phyloP scores from a whole-genome alignment of 345 rosid genomes.

The Brassica napus region DNA sequence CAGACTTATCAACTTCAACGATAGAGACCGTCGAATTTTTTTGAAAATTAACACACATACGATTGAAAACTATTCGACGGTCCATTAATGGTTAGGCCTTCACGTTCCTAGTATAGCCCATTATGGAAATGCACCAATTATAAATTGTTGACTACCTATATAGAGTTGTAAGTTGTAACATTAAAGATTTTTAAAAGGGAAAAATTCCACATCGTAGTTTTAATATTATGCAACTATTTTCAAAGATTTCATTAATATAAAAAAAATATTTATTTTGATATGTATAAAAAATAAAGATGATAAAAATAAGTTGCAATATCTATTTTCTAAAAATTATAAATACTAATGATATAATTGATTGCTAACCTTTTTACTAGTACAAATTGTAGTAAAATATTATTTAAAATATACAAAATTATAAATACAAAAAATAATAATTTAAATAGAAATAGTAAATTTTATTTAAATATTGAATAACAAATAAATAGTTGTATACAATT shows the following conservation, averaged over 20 bases:
- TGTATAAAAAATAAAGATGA: neutral
- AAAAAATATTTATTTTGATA: too few species aligned
- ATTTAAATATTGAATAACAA: too few species aligned
- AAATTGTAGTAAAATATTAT: neutral
- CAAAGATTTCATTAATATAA: neutral
- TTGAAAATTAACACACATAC: neutral
- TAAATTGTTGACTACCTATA: neutral
- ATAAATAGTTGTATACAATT: too few species aligned
- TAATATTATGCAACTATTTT: neutral
- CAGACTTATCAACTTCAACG: conserved; percentile 33
- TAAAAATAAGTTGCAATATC: neutral
- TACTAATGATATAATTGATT: too few species aligned
- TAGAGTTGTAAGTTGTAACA: neutral
- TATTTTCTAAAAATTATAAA: too few species aligned
- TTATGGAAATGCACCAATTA: neutral
- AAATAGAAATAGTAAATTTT: too few species aligned
- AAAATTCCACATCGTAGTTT: neutral
- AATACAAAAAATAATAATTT: too few species aligned
- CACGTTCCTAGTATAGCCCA: neutral
- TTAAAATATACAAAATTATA: too few species aligned
- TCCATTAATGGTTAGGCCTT: conserved; percentile 24
- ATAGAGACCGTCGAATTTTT: conserved; percentile 2
- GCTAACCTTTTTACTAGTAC: neutral
- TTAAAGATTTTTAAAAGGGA: neutral
- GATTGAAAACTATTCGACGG: neutral